Percentiles rank a stretch among this genome's conserved stretches.
Evolutionary conservation across 176 grass and related monocot species (phyloP).

Genomic region (Ampelocalamus luodianensis): DNA sequence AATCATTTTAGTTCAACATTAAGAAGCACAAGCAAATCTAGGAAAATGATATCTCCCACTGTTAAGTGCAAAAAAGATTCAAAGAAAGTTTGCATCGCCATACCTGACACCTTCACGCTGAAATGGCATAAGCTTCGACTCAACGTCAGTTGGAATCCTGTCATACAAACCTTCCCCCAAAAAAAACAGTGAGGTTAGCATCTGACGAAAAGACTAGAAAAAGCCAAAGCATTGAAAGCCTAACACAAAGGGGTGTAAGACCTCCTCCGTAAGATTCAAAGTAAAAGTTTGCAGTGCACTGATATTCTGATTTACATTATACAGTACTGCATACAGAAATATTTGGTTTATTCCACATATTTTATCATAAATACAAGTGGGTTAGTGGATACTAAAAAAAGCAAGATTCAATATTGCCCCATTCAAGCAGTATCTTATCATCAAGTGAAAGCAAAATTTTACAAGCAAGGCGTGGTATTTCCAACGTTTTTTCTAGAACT

Average conservation of each 20-base stretch:
- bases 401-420: neutral
- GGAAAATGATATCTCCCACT: conserved; percentile 11
- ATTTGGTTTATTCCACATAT: conserved; percentile 1
- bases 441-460: neutral
- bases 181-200: conserved; percentile 55
- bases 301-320: neutral
- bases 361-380: conserved; percentile 5
- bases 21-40: conserved; percentile 9
- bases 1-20: conserved; percentile 5
- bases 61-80: neutral
- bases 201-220: neutral
- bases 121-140: conserved; percentile 84
- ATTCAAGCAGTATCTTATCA: conserved; percentile 8
- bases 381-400: conserved; percentile 22
- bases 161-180: conserved; percentile 66
- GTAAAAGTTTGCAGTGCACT: neutral
- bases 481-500: conserved; percentile 19
- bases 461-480: neutral
- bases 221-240: neutral
- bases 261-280: conserved; percentile 6
- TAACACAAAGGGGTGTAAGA: neutral
- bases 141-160: conserved; percentile 72
- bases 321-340: conserved; percentile 3
- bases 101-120: conserved; percentile 91
- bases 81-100: conserved; percentile 28